A percentile compares a stretch with the other conserved stretches of the same genome.
These are phyloP conservation scores for Ogataea philodendri DNA, from an alignment of 805 yeast species.

Conservation along the genomic window DNA sequence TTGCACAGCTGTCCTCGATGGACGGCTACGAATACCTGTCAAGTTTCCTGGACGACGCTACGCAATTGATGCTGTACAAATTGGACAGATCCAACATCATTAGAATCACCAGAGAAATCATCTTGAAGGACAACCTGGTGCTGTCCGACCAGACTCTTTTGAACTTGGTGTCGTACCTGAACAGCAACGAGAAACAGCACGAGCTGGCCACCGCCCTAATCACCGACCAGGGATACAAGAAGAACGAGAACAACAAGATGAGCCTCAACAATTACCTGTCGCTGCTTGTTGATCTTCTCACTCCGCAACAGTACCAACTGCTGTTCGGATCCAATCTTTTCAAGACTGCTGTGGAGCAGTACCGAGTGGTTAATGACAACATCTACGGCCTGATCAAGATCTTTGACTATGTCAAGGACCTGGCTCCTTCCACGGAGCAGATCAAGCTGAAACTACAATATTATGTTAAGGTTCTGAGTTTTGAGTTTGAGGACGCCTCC, in stretches of 20 bases:
- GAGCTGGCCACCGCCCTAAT: constrained; percentile 28
- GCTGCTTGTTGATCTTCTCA: constrained; percentile 29
- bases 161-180: constrained; percentile 28
- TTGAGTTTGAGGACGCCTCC: constrained; percentile 35
- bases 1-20: constrained; percentile 14
- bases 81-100: constrained; percentile 27
- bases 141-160: constrained; percentile 26
- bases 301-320: constrained; percentile 17
- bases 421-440: constrained; percentile 6
- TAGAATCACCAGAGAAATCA: constrained; percentile 31
- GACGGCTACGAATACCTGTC: constrained; percentile 20
- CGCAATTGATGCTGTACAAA: constrained; percentile 20
- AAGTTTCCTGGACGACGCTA: constrained; percentile 24
- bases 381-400: constrained; percentile 36
- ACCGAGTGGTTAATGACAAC: constrained; percentile 34
- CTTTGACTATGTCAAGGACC: constrained; percentile 16
- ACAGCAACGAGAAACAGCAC: constrained; percentile 14
- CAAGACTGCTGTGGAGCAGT: constrained; percentile 33
- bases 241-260: constrained; percentile 6
- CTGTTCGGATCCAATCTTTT: constrained; percentile 28
- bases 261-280: constrained; percentile 33
- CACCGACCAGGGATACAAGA: constrained; percentile 34
- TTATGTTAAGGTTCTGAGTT: constrained; percentile 30
- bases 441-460: constrained; percentile 27
- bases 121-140: constrained; percentile 29